A percentile compares a stretch with the other conserved stretches of the same genome.
Evolutionary conservation across 1,284 basidiomycete species (phyloP).

Genomic region (Fomitopsis palustris): DNA sequence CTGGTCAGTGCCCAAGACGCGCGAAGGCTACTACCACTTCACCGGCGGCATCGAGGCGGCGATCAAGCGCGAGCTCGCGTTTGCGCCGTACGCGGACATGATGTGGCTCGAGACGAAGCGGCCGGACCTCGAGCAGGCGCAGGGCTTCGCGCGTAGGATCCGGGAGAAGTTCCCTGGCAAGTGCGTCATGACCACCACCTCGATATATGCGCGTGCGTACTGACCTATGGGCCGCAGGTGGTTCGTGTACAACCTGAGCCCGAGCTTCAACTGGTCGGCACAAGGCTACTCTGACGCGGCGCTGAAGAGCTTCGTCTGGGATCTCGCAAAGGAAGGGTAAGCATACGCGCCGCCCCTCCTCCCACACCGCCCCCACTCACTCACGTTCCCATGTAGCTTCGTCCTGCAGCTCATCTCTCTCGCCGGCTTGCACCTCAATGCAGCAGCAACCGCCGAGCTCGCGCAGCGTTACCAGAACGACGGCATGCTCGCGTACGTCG

Average conservation of each 20-base stretch:
- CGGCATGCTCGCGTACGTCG: slow-evolving; percentile 86
- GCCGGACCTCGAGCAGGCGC: slow-evolving; percentile 80
- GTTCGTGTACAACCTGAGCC: slow-evolving; percentile 94
- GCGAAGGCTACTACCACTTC: slow-evolving; percentile 91
- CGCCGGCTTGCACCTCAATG: slow-evolving; percentile 85
- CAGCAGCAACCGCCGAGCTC: slow-evolving; percentile 77
- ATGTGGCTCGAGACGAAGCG: slow-evolving; percentile 90
- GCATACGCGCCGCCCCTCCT: slow-evolving; percentile 8
- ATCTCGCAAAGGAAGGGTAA: slow-evolving; percentile 86
- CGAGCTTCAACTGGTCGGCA: slow-evolving; percentile 90
- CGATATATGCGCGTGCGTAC: neutral
- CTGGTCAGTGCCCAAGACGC: slow-evolving; percentile 72
- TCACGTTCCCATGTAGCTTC: slow-evolving; percentile 44
- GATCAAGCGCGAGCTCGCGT: slow-evolving; percentile 78
- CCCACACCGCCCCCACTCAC: neutral
- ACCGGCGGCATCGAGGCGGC: slow-evolving; percentile 82
- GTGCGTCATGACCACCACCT: slow-evolving; percentile 27
- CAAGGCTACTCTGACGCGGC: slow-evolving; percentile 81
- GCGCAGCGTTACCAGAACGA: slow-evolving; percentile 75
- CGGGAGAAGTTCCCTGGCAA: slow-evolving; percentile 73
- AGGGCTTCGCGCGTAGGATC: slow-evolving; percentile 76
- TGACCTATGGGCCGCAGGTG: slow-evolving; percentile 36
- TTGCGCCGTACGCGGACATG: slow-evolving; percentile 81
- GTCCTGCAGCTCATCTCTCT: slow-evolving; percentile 84
- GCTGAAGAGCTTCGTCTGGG: slow-evolving; percentile 88